Conservation (phyloP, 1,139 yeast genomes). For the Geotrichum citri-aurantii region DNA sequence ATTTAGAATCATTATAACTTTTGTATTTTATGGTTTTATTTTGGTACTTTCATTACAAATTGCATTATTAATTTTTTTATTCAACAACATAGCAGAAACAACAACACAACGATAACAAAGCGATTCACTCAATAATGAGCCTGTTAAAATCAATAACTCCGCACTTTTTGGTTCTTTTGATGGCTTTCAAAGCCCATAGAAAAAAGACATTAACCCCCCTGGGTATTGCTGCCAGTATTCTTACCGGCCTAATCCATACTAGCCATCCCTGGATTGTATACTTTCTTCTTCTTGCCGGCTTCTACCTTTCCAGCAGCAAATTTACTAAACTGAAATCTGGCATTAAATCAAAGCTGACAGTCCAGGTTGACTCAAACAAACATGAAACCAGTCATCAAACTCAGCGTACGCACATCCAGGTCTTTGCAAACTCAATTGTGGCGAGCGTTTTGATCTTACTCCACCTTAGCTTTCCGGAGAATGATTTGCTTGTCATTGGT, state of each 20-base stretch:
- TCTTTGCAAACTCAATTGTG: conserved; percentile 40
- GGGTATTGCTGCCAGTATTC: conserved; percentile 39
- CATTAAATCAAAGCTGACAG: conserved; percentile 31
- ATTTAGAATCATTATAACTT: not conserved
- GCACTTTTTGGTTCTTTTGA: conserved; percentile 18
- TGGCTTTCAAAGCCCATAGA: conserved; percentile 32
- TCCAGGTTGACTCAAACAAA: conserved; percentile 17
- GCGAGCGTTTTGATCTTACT: conserved; percentile 32
- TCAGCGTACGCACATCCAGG: conserved; percentile 41
- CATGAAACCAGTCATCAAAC: conserved; percentile 25
- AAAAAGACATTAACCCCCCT: conserved; percentile 37
- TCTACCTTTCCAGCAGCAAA: conserved; percentile 40
- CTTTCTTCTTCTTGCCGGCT: conserved; percentile 36
- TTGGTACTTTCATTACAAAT: not conserved
- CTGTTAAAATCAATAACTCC: not conserved
- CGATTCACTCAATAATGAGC: not conserved
- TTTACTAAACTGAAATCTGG: conserved; percentile 40
- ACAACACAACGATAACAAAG: not conserved
- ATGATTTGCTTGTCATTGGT: conserved; percentile 29
- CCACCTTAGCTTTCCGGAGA: conserved; percentile 19
- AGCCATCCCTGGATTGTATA: conserved; percentile 37
- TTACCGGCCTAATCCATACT: conserved; percentile 41
- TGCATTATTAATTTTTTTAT: not conserved
- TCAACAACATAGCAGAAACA: not conserved
- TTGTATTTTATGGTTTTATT: not conserved